Base-by-base conservation (phyloP, 2,329 filamentous ascomycete genomes). In the Colletotrichum salicis region DNA sequence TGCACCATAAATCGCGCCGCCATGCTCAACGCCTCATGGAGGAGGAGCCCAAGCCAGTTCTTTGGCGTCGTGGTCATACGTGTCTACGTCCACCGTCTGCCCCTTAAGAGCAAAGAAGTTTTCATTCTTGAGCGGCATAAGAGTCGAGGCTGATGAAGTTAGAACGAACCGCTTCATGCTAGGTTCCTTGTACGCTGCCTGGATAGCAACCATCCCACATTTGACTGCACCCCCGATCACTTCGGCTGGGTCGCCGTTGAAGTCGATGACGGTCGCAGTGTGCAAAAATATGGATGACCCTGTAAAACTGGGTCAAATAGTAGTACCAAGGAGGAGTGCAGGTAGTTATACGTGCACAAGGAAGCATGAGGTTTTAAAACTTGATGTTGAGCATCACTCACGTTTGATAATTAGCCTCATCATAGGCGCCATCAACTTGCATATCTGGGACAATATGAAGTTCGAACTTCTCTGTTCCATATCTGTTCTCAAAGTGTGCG, bases 211-310 rank as follows among this genome's bases (percentile, higher is more conserved):
- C 4, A 76, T 37, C 0, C 79, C 75, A 13, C 79, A 80, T 0
- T 73, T 62, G 4, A 86, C 72, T 3, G 76, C 77, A 0, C 61
- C 63, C 1, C 82, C 78, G 10, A 86, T 82, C 15, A 84, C 82
- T 2, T 78, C 75, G 37, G 83, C 76, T 0, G 84, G 81, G 64
- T 86, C 78, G 2, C 79, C 74, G 10, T 75, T 74, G 31, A 84
- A 76, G 1, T 75, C 77, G 55, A 81, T 74, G 58, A 79, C 74
- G 15, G 80, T 80, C 1, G 84, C 84, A 0, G 80, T 78, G 71
- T 86, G 84, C 1, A 80, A 76, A 61, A 86, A 73, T 0, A 78
- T 81, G 2, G 74, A 73, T 0, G 75, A 74, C 0, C 54, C 67
- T 70, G 29, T 8, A 2, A 2, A n/a, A 48, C n/a, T 48, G 0